Evolutionary conservation across 2,329 filamentous ascomycete species (phyloP).

Genomic region (Exophiala sideris): DNA sequence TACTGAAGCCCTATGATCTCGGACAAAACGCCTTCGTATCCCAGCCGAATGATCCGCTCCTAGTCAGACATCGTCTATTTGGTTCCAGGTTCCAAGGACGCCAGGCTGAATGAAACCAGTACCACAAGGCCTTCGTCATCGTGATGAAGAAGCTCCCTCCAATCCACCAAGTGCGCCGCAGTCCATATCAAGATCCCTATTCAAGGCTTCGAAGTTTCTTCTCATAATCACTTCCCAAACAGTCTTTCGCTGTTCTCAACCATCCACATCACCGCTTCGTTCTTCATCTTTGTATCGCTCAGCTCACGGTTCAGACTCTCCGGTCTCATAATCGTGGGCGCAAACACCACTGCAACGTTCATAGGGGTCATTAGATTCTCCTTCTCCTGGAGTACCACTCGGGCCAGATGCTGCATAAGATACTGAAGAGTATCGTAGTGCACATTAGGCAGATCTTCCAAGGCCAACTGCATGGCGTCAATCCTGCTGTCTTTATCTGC

Average conservation of each 20-base stretch:
- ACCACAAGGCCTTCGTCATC: constrained; percentile 6
- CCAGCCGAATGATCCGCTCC: constrained; percentile 3
- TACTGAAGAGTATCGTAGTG: constrained; percentile 91
- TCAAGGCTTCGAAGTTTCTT: constrained; percentile 3
- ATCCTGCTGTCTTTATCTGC: constrained; percentile 60
- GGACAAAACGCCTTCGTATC: neutral
- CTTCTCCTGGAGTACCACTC: constrained; percentile 75
- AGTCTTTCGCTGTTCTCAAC: constrained; percentile 85
- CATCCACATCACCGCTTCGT: constrained; percentile 84
- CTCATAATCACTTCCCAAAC: constrained; percentile 49
- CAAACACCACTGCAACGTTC: constrained; percentile 95
- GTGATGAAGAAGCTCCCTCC: neutral
- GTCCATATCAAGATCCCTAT: constrained; percentile 11
- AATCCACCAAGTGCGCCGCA: neutral
- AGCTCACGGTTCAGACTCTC: constrained; percentile 88
- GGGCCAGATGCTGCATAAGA: constrained; percentile 85
- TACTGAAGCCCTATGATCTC: neutral
- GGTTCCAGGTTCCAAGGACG: constrained; percentile 3
- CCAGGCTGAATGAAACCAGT: constrained; percentile 11
- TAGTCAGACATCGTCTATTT: constrained; percentile 3
- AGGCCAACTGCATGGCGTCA: constrained; percentile 66
- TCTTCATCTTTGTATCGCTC: constrained; percentile 93
- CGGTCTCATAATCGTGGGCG: constrained; percentile 94
- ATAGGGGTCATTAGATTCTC: constrained; percentile 96
- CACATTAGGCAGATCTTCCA: constrained; percentile 74